Evolutionary conservation across 371 early-diverging fungal species (phyloP).

Genomic region (Apophysomyces variabilis): DNA sequence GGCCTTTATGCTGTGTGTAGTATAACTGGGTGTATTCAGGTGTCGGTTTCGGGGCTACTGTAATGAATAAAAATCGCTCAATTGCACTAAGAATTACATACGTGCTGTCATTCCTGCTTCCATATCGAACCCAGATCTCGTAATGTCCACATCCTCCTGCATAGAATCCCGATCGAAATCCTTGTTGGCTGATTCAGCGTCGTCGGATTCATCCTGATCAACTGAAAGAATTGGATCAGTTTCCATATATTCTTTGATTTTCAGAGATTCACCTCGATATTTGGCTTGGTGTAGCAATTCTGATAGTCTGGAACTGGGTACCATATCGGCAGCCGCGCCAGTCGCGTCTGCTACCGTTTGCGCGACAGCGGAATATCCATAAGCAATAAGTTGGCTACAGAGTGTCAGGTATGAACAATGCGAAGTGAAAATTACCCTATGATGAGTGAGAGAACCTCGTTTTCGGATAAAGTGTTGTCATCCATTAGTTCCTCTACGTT

Average conservation of each 20-base stretch:
- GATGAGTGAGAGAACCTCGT: conserved; percentile 62
- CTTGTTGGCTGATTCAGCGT: conserved; percentile 34
- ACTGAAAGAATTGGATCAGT: conserved; percentile 20
- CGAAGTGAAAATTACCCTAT: conserved; percentile 44
- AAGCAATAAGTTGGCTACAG: conserved; percentile 65
- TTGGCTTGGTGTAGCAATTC: conserved; percentile 59
- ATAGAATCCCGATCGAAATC: conserved; percentile 28
- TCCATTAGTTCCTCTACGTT: conserved; percentile 21
- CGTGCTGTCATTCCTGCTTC: conserved; percentile 38
- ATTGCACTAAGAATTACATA: conserved; percentile 13
- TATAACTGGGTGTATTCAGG: conserved; percentile 57
- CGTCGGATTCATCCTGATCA: conserved; percentile 48
- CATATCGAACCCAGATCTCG: conserved; percentile 31
- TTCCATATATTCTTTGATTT: not conserved
- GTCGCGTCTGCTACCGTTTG: conserved; percentile 65
- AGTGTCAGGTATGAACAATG: not conserved
- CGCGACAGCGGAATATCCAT: conserved; percentile 66
- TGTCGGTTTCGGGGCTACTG: conserved; percentile 33
- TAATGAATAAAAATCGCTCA: conserved; percentile 13
- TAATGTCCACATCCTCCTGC: conserved; percentile 20
- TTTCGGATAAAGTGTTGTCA: conserved; percentile 41
- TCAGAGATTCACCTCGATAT: conserved; percentile 41
- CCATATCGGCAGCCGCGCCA: conserved; percentile 51
- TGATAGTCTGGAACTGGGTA: conserved; percentile 56
- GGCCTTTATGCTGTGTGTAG: conserved; percentile 61